phyloP scores from a whole-genome alignment of 305 asterid genomes.

The Fraxinus sp. region DNA sequence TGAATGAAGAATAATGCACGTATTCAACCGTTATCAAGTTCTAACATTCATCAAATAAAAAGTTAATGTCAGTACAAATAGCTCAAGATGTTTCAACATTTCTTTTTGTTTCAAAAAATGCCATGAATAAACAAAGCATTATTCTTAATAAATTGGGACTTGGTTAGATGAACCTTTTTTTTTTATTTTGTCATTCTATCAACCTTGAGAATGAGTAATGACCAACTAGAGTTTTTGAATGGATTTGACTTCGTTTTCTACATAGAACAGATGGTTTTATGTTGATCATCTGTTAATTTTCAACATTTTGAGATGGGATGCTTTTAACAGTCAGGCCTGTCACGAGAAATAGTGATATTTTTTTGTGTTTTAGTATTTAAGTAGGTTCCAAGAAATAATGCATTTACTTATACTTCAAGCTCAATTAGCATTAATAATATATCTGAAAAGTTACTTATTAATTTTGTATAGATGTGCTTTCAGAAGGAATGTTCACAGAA shows the following conservation, averaged over 20 bases:
- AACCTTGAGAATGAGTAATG: background rate
- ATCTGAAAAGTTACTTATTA: background rate
- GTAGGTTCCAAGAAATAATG: background rate
- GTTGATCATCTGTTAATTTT: background rate
- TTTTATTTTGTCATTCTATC: background rate
- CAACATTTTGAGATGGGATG: background rate
- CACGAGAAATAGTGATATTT: background rate
- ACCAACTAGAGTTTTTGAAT: background rate
- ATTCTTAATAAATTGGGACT: background rate
- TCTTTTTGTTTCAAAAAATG: background rate
- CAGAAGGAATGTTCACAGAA: background rate
- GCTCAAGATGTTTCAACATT: background rate
- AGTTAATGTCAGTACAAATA: background rate
- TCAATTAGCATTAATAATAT: background rate
- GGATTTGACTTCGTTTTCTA: background rate
- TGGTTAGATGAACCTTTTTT: background rate
- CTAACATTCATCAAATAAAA: background rate
- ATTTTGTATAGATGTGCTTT: background rate
- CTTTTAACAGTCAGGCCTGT: background rate
- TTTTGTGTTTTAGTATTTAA: background rate
- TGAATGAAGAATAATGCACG: background rate
- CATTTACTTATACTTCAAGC: background rate
- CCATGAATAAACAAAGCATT: background rate
- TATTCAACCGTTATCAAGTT: background rate
- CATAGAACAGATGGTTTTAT: background rate